Evolutionary conservation across 371 early-diverging fungal genomes (phyloP), one percentile per base, ranked within the genome.

Genomic region (Mortierella sp.): DNA sequence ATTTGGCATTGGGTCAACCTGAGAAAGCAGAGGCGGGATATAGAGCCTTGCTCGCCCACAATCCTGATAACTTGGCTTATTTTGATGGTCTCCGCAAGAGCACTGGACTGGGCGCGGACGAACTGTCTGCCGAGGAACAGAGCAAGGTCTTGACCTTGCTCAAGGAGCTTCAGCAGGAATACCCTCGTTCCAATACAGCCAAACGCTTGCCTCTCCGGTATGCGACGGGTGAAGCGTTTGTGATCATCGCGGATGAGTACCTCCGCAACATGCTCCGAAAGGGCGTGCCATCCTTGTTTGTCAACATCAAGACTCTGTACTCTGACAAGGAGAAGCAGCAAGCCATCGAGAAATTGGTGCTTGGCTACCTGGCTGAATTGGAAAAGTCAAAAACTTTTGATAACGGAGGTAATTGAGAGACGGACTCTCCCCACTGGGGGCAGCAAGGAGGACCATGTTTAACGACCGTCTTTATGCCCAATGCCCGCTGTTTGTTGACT

Each of bases 241-340:
- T 81, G 24, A 57, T 61, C 23, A 80, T 82, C 56, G 87, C 88
- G 1, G 91, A 89, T 41, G 80, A 72, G 24, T 89, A 92, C 61
- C 81, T 95, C 16, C 88, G 87, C 49, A 83, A 78, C 19, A 86
- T 89, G 49, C 86, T 98, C 65, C 86, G 92, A 65, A 96, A 96
- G 82, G 96, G 97, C 34, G 91, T 97, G 3, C 97, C 97, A 4
- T 96, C 97, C 1, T 73, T 96, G 52, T 97, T 96, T 69, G 87
- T 88, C 51, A 91, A 87, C 72, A 80, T 95, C 70, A 93, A 91
- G 81, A 85, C 82, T 23, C 84, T 95, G 10, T 94, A 94, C 67
- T 58, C 62, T 18, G 82, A 94, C 80, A 64, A 83, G 26, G 87
- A 83, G 38, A 95, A 96, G 82, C 85, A 83, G 30, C 64, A 65